Percentiles rank a stretch among this genome's conserved stretches.
phyloP scores from a whole-genome alignment of 148 eudicot species.

The Cornus suecica region DNA sequence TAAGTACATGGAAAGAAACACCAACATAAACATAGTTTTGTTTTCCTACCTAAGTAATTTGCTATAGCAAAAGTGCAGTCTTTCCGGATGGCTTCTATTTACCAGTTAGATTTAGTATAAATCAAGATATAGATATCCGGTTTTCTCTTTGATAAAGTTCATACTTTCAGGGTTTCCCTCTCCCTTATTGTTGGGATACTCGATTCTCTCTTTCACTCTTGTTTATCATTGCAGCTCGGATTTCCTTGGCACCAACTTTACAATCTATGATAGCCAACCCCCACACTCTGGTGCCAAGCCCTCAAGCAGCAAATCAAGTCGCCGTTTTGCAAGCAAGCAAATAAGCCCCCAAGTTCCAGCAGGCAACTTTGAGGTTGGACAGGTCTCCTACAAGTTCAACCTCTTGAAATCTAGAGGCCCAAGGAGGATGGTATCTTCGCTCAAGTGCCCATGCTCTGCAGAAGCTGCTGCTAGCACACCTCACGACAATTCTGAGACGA shows the following conservation, averaged over 20 bases:
- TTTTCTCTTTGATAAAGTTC: background rate
- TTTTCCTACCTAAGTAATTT: background rate
- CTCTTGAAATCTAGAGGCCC: constrained; percentile 95
- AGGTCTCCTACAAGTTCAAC: constrained; percentile 82
- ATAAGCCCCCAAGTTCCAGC: constrained; percentile 94
- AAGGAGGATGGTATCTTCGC: constrained; percentile 79
- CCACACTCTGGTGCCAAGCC: constrained; percentile 82
- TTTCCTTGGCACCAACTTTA: constrained; percentile 96
- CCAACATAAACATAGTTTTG: background rate
- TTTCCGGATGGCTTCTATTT: background rate
- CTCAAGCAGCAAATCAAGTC: constrained; percentile 60
- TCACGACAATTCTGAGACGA: constrained; percentile 19
- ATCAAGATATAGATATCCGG: background rate
- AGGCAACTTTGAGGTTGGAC: constrained; percentile 82
- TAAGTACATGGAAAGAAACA: background rate
- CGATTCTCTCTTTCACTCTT: background rate
- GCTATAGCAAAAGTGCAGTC: background rate
- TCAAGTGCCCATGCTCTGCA: constrained; percentile 49
- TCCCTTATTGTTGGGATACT: background rate
- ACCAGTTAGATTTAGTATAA: background rate
- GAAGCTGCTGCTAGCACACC: constrained; percentile 24
- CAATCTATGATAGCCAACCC: constrained; percentile 80
- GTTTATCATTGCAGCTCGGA: constrained; percentile 61
- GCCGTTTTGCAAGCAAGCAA: constrained; percentile 90
- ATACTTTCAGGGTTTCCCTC: background rate